Conservation (phyloP, 192 early-diverging fungal genomes). For the Backusella tarrabulga region DNA sequence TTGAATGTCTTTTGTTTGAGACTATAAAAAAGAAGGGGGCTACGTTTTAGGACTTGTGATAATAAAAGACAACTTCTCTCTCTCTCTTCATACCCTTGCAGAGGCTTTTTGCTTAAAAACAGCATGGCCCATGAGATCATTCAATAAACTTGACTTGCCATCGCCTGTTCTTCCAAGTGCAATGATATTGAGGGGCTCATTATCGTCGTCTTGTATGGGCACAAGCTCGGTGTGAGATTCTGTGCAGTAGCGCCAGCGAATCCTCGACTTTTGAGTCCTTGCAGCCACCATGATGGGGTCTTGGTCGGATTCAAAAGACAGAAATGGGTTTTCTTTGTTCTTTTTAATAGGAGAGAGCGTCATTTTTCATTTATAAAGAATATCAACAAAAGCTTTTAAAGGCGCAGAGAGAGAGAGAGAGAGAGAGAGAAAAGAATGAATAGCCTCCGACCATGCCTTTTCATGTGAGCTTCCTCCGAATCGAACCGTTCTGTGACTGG, state of each 20-base stretch:
- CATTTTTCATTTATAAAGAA: background rate
- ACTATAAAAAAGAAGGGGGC: background rate
- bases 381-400: background rate
- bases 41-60: background rate
- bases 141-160: conserved; percentile 49
- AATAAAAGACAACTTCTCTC: too few relatives aligned
- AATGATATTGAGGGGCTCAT: background rate
- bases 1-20: conserved; percentile 10
- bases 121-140: conserved; percentile 40
- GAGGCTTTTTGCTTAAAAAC: conserved; percentile 41
- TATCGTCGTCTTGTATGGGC: background rate
- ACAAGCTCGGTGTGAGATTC: background rate
- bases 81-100: conserved; percentile 31
- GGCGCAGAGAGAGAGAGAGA: background rate
- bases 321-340: background rate
- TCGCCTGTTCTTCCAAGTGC: conserved; percentile 24
- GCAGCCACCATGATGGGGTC: background rate
- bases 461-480: background rate
- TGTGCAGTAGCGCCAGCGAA: background rate
- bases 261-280: background rate
- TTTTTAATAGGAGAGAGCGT: background rate
- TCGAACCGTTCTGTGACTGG: background rate
- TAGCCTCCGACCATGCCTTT: background rate
- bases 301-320: background rate
- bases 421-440: background rate